A percentile compares a stretch with the other conserved stretches of the same genome.
phyloP scores from a whole-genome alignment of 2,329 filamentous ascomycete species.

The Trichoderma koningiopsis region DNA sequence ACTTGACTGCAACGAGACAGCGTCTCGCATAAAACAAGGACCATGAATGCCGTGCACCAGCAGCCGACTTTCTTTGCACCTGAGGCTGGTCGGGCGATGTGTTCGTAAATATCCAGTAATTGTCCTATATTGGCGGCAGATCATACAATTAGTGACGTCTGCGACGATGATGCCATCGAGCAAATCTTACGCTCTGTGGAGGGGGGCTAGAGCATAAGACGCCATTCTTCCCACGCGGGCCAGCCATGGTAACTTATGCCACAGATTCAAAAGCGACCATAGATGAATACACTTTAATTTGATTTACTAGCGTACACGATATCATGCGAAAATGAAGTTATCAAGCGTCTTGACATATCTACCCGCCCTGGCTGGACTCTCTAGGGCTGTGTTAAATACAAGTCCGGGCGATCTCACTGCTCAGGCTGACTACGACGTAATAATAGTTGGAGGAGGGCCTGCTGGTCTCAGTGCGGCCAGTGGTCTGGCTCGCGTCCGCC shows the following conservation, averaged over 20 bases:
- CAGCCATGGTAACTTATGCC: not conserved
- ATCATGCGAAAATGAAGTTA: constrained; percentile 9
- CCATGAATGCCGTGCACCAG: not conserved
- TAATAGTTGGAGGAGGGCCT: constrained; percentile 61
- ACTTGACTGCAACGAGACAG: not conserved
- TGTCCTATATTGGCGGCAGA: not conserved
- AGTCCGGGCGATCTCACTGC: not conserved
- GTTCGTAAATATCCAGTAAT: not conserved
- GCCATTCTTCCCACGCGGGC: not conserved
- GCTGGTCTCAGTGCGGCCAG: constrained; percentile 57
- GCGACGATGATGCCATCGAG: not conserved
- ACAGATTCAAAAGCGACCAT: too few relatives aligned
- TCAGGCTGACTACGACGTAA: constrained; percentile 50
- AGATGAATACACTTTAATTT: not conserved
- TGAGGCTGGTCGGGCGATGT: not conserved
- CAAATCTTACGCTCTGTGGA: not conserved
- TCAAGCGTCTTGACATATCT: not conserved
- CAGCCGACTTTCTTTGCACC: not conserved
- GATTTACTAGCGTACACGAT: not conserved
- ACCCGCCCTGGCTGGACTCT: not conserved
- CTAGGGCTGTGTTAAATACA: not conserved
- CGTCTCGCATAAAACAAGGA: not conserved
- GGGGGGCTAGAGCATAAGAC: constrained; percentile 6
- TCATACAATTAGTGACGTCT: not conserved
- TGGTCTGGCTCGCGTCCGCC: constrained; percentile 59